A percentile compares a stretch with the other conserved stretches of the same genome.
These are phyloP conservation scores for Penicillium coffeae DNA, from an alignment of 495 filamentous ascomycete species.

Conservation along the genomic window DNA sequence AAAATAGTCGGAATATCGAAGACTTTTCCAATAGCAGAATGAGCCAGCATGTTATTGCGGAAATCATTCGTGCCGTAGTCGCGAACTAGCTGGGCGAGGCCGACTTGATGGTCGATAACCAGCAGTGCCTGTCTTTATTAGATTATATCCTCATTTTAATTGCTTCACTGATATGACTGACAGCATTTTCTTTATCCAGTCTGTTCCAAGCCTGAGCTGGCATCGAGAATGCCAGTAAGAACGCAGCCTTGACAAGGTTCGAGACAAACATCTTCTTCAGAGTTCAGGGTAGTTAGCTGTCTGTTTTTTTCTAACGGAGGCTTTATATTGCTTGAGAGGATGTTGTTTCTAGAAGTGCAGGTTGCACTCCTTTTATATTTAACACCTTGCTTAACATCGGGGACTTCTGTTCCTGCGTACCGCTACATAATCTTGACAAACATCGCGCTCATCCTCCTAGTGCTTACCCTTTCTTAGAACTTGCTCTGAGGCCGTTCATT, in stretches of 20 bases:
- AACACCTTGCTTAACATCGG: neutral
- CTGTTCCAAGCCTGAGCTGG: slow-evolving; percentile 33
- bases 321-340: neutral
- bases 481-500: neutral
- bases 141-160: neutral
- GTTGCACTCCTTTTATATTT: neutral
- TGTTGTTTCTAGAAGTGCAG: neutral
- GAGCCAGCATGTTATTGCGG: slow-evolving; percentile 64
- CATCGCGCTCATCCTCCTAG: neutral
- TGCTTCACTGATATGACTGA: slow-evolving; percentile 20
- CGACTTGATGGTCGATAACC: slow-evolving; percentile 69
- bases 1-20: slow-evolving; percentile 69
- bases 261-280: slow-evolving; percentile 15
- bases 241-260: slow-evolving; percentile 8
- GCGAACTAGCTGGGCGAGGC: slow-evolving; percentile 60
- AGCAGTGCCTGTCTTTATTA: slow-evolving; percentile 45
- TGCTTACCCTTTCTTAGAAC: neutral
- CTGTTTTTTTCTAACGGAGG: neutral
- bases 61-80: slow-evolving; percentile 61
- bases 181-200: slow-evolving; percentile 55
- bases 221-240: slow-evolving; percentile 15
- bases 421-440: neutral
- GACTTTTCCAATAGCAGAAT: slow-evolving; percentile 60
- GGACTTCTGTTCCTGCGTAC: neutral
- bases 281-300: neutral